A percentile compares a stretch with the other conserved stretches of the same genome.
These are phyloP conservation scores for Protostelium mycophagum DNA, from an alignment of 78 protist species.

Conservation along the genomic window DNA sequence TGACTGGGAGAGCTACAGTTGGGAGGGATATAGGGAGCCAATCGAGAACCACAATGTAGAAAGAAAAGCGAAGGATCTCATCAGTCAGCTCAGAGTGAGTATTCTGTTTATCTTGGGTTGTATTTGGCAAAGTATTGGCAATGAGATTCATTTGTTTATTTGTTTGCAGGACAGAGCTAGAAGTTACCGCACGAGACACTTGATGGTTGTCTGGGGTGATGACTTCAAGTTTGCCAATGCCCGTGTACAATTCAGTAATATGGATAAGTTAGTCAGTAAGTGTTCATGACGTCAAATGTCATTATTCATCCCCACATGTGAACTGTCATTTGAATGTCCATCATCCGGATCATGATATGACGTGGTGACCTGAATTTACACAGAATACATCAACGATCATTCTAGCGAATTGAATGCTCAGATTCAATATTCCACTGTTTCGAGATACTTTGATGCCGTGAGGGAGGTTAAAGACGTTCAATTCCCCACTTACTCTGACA, in stretches of 20 bases:
- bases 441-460: constrained; percentile 35
- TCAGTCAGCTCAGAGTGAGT: not conserved
- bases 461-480: not conserved
- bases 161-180: not conserved
- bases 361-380: not conserved
- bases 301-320: too few species aligned
- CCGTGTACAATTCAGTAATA: constrained; percentile 16
- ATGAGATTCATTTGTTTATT: not conserved
- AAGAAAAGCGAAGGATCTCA: constrained; percentile 1
- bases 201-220: constrained; percentile 61
- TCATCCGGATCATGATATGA: not conserved
- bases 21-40: not conserved
- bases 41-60: not conserved
- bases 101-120: too few species aligned
- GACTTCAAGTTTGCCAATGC: constrained; percentile 47
- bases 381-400: constrained; percentile 13
- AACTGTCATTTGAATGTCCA: not conserved
- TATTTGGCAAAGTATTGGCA: too few species aligned
- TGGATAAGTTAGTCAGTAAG: constrained; percentile 12
- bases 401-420: not conserved
- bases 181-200: constrained; percentile 3
- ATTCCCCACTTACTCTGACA: constrained; percentile 9
- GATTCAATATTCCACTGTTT: constrained; percentile 31
- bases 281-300: not conserved
- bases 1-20: constrained; percentile 12